Evolutionary conservation across 306 rosid species (phyloP).

Genomic region (Citrullus amarus): DNA sequence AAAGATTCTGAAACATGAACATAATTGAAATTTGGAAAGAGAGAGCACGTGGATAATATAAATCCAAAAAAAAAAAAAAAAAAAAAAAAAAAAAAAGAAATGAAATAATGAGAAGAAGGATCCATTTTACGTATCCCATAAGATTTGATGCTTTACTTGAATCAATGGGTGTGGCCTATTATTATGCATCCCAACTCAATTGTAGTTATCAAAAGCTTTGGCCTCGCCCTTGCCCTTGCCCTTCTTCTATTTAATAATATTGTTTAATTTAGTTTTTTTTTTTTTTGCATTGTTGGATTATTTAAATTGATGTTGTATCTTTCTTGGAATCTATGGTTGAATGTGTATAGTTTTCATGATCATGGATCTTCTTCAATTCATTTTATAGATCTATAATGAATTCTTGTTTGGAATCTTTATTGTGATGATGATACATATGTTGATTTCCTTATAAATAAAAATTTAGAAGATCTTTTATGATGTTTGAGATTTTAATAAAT

Average conservation of each 20-base stretch:
- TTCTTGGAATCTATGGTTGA: not conserved
- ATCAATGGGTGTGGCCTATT: not conserved
- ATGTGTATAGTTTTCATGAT: not conserved
- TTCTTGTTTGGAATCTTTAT: not conserved
- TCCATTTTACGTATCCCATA: slow-evolving; percentile 39
- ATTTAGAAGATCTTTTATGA: not conserved
- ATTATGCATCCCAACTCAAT: no score
- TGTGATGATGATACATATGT: not conserved
- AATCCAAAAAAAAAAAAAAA: not conserved
- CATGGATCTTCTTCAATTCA: not conserved
- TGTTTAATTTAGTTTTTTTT: not conserved
- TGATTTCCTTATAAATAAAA: not conserved
- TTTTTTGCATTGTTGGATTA: slow-evolving; percentile 2
- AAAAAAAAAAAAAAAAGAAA: not conserved
- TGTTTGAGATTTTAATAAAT: not conserved
- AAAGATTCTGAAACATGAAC: not conserved
- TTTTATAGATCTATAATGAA: not conserved
- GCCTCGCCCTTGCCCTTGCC: not conserved
- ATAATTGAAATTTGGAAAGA: not conserved
- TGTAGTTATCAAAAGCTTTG: not conserved
- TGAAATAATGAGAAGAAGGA: slow-evolving; percentile 20
- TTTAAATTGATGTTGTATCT: not conserved
- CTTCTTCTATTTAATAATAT: not conserved
- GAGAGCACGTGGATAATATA: not conserved
- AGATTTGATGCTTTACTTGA: slow-evolving; percentile 20